These are phyloP conservation scores for Polytrichum formosum DNA, from an alignment of 225 moss, liverwort and hornwort species.

Conservation along the genomic window DNA sequence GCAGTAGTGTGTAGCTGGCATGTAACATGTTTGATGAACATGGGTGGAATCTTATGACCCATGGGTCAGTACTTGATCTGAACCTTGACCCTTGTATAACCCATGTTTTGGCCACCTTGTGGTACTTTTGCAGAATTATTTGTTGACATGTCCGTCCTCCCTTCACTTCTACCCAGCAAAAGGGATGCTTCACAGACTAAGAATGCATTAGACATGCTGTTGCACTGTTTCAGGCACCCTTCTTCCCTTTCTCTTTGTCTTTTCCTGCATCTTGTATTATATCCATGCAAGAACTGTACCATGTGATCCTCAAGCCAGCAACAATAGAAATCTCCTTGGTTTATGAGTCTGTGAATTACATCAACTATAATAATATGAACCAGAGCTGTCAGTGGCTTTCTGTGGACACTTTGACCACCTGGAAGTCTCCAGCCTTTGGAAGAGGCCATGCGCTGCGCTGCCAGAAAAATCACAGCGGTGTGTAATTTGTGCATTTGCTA, in stretches of 20 bases:
- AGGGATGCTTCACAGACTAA: conserved; percentile 64
- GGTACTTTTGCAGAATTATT: conserved; percentile 51
- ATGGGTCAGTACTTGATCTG: not conserved
- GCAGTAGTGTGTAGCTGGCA: not conserved
- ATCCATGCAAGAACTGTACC: no score
- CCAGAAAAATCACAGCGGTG: not conserved
- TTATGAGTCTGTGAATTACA: no score
- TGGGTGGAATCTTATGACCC: not conserved
- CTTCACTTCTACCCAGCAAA: conserved; percentile 70
- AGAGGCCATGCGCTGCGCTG: no score
- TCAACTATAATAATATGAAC: no score
- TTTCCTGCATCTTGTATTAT: conserved; percentile 6
- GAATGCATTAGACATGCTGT: conserved; percentile 73
- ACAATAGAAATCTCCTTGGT: no score
- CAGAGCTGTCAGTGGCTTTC: no score
- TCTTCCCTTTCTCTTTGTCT: conserved; percentile 15
- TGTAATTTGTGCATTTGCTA: not conserved
- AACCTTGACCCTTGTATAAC: not conserved
- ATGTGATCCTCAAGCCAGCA: no score
- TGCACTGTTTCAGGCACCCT: conserved; percentile 61
- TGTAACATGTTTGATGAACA: not conserved
- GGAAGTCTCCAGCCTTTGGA: no score
- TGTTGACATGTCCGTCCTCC: conserved; percentile 75
- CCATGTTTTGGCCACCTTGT: conserved; percentile 4
- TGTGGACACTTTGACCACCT: no score